Evolutionary conservation across 441 rosid species (phyloP).

Genomic region (Cnidoscolus chayamansa): DNA sequence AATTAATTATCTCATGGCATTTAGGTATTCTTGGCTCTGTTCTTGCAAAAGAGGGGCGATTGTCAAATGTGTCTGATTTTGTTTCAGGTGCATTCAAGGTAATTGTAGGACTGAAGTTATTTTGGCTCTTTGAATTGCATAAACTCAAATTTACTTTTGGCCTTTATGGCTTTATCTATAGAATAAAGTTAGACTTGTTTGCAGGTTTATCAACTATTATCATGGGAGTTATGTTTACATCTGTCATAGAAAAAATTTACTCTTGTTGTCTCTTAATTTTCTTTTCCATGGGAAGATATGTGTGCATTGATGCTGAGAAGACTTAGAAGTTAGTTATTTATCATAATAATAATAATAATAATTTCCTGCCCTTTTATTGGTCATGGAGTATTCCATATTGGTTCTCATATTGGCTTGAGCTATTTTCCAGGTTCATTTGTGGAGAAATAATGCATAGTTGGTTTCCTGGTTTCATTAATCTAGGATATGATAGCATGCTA

Average conservation of each 20-base stretch:
- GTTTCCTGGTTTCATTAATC: neutral
- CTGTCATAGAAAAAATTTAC: neutral
- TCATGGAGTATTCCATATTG: neutral
- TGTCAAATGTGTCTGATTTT: constrained; percentile 50
- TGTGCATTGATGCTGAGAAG: neutral
- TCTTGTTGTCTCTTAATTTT: neutral
- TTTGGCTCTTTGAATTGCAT: constrained; percentile 9
- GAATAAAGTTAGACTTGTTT: neutral
- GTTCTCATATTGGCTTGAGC: neutral
- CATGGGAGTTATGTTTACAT: neutral
- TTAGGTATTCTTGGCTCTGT: constrained; percentile 82
- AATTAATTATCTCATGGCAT: neutral
- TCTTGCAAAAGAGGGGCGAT: constrained; percentile 68
- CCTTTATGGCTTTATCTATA: neutral
- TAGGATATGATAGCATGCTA: neutral
- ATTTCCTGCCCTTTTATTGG: neutral
- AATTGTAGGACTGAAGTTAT: constrained; percentile 12
- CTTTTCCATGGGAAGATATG: neutral
- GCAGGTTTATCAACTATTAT: neutral
- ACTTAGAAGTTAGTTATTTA: neutral
- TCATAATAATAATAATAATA: neutral
- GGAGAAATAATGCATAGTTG: neutral
- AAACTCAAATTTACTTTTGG: neutral
- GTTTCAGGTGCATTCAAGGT: constrained; percentile 81
- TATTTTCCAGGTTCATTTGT: no score